phyloP scores from a whole-genome alignment of 2,329 filamentous ascomycete genomes.

The Paracorniculantispora psalliotae region DNA sequence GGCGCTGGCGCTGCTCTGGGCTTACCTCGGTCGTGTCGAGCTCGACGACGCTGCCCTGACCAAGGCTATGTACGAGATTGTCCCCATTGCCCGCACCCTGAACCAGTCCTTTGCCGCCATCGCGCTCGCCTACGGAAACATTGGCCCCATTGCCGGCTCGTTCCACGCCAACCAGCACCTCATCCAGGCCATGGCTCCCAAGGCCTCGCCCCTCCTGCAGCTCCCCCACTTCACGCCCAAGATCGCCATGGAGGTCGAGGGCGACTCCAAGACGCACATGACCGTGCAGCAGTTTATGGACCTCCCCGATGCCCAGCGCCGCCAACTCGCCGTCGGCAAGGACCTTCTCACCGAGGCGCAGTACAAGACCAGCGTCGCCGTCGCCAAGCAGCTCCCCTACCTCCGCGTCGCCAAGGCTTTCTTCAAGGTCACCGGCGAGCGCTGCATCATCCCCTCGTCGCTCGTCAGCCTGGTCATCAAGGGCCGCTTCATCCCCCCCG shows the following conservation, averaged over 20 bases:
- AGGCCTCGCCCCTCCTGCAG: constrained; percentile 82
- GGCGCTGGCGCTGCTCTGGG: constrained; percentile 86
- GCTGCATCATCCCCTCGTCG: constrained; percentile 84
- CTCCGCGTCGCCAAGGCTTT: constrained; percentile 87
- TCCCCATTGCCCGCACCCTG: constrained; percentile 77
- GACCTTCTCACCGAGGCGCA: constrained; percentile 68
- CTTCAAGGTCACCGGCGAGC: constrained; percentile 97
- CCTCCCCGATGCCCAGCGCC: constrained; percentile 68
- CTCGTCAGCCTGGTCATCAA: constrained; percentile 94
- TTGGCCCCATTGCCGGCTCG: constrained; percentile 73
- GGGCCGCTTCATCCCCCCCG: constrained; percentile 86
- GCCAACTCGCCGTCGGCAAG: constrained; percentile 63
- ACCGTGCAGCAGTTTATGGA: constrained; percentile 86
- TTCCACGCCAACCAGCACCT: constrained; percentile 80
- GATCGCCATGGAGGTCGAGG: constrained; percentile 63
- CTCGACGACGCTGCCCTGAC: constrained; percentile 73
- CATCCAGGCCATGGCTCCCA: constrained; percentile 82
- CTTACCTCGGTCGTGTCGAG: constrained; percentile 85
- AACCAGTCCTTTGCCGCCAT: constrained; percentile 86
- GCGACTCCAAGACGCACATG: constrained; percentile 68
- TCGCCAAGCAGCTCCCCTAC: constrained; percentile 79
- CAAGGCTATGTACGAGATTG: constrained; percentile 82
- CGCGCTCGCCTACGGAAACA: constrained; percentile 79
- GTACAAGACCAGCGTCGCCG: constrained; percentile 68
- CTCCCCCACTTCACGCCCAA: constrained; percentile 77